Evolutionary conservation across 2,329 filamentous ascomycete species (phyloP), one percentile per base, ranked within the genome.

Genomic region (Hysterium pulicare): DNA sequence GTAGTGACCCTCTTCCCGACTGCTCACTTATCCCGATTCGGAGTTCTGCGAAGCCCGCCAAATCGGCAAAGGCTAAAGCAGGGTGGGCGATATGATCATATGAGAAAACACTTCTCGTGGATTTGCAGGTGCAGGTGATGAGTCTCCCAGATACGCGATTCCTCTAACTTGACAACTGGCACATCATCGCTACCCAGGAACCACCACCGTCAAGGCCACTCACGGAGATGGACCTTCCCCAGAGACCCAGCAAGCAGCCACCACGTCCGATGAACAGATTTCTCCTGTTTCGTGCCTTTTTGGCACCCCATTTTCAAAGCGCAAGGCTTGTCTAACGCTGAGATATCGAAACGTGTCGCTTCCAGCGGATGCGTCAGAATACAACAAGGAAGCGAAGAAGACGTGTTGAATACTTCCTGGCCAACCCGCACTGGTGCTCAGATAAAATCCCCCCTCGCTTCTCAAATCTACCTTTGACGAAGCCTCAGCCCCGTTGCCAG

Each of bases 1-100:
- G 64, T 44, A 63, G 49, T 32, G 64, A 66, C 33, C 56, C 61
- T 0, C 48, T 63, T 6, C 61, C 63, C 17, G 45, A 37, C 4
- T n/a, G n/a, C n/a, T n/a, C n/a, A n/a, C 6, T 35, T 4, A 40
- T 23, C 4, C 23, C 37, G 4, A 36, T 28, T 11, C 33, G 26
- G 11, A 11, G 30, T 3, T 34, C 28, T 19, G 20, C 38, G 17
- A 21, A 26, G 6, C 23, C 31, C 3, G 8, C 42, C 5, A 47
- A 41, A 13, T 35, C 40, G n/a, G 35, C 46, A n/a, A 48, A 48
- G 21, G 36, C 35, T 4, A 35, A 33, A 5, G 41, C 42, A 13
- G 46, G 46, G 2, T 48, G 46, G 46, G 42, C 46, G 11, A 48
- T 48, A 45, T 48, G 42, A 48, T 13, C 9, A 38, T 16, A 9